Evolutionary conservation across 306 rosid species (phyloP), one percentile per base, ranked within the genome.

Genomic region (Vigna mungo): DNA sequence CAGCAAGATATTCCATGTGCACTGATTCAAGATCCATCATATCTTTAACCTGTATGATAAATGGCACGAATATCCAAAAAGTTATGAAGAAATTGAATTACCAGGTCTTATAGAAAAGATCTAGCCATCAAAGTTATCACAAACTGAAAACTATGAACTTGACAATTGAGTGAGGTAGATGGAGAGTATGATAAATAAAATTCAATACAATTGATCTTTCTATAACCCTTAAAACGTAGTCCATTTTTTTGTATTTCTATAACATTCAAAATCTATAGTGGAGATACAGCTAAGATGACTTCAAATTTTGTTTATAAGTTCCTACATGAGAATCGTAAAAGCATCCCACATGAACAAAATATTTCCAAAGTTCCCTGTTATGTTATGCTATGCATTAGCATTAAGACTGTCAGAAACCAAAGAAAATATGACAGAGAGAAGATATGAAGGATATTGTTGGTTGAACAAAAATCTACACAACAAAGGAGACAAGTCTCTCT

Each of bases 1-100:
- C 91, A 60, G 86, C 85, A 71, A 92, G 85, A 89, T 92, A 95
- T 67, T 87, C 90, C 93, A 81, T 87, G 83, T 92, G 98, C 85
- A 89, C 93, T 0, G 96, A 89, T 87, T 92, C 97, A 52, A 95
- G 90, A 80, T 95, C 98, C 97, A 95, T 90, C 97, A 89, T 92
- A 87, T 95, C 98, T 68, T 90, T 90, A 78, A 90, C 98, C 98
- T 94, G 55, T 86, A 86, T 43, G 62, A 76, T 76, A 66, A 41
- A 66, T 66, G 85, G 75, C 44, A 73, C 70, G 68, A 78, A 67
- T 75, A 47, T 78, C 55, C 70, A 78, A 14, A 86, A 49, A 6
- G 71, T 58, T 32, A 75, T 74, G 48, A 5, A 66, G 59, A 27
- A 44, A 75, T 76, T 47, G 52, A 61, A 81, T 54, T 54, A 68